Conservation (phyloP, 257 asterid genomes). For the Penstemon davidsonii region DNA sequence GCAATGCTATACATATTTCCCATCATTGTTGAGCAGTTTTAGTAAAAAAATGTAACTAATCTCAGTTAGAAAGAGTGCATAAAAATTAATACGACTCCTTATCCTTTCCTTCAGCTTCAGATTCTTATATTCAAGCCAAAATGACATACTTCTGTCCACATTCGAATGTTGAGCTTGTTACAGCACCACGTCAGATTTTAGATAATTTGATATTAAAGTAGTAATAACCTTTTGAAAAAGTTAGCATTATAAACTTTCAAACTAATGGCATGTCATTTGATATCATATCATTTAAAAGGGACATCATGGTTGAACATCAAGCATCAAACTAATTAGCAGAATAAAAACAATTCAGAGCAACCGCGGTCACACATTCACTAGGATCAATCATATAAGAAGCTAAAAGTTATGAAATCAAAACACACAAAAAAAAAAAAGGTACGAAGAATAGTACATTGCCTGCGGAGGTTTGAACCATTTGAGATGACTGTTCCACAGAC, state of each 20-base stretch:
- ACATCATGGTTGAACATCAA: neutral
- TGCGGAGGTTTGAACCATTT: slow-evolving; percentile 64
- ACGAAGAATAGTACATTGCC: slow-evolving; percentile 71
- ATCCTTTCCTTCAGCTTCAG: slow-evolving; percentile 11
- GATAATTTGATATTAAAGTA: too few species aligned
- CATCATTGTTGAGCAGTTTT: slow-evolving; percentile 10
- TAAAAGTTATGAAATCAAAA: neutral
- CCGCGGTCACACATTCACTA: slow-evolving; percentile 6
- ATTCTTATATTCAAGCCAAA: neutral
- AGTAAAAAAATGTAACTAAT: neutral
- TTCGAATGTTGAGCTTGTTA: neutral
- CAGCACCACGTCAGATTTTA: too few species aligned
- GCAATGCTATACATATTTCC: neutral
- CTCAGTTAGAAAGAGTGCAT: neutral
- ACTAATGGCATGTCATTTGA: too few species aligned
- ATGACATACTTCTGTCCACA: neutral
- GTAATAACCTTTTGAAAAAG: too few species aligned
- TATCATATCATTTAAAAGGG: too few species aligned
- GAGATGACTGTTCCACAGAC: slow-evolving; percentile 70
- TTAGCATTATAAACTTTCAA: too few species aligned
- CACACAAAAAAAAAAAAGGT: neutral
- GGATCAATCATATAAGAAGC: slow-evolving; percentile 5
- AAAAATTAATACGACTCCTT: neutral
- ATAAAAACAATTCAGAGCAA: neutral
- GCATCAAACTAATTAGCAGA: slow-evolving; percentile 7